Evolutionary conservation across 2,329 filamentous ascomycete species (phyloP).

Genomic region (Cytospora leucostoma): DNA sequence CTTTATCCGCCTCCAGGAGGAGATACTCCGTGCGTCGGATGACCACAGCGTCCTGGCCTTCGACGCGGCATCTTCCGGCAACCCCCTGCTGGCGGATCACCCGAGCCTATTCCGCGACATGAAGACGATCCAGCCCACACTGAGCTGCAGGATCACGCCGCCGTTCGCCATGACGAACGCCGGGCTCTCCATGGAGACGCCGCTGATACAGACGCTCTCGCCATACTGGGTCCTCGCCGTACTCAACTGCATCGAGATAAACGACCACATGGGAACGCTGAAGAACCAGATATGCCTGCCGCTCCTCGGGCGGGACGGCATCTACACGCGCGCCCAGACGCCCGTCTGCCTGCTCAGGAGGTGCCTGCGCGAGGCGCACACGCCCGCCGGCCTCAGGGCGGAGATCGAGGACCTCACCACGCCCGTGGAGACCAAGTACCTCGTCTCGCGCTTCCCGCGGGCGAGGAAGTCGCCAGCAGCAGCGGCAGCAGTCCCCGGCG

Average conservation of each 20-base stretch:
- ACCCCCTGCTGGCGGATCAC: slow-evolving; percentile 31
- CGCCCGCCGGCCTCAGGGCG: not conserved
- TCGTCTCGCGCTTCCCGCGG: slow-evolving; percentile 29
- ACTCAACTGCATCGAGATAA: slow-evolving; percentile 47
- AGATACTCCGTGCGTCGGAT: slow-evolving; percentile 28
- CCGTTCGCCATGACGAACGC: slow-evolving; percentile 32
- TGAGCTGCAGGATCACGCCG: slow-evolving; percentile 21
- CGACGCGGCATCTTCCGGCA: slow-evolving; percentile 24
- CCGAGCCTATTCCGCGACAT: slow-evolving; percentile 26
- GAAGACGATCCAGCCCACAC: slow-evolving; percentile 20
- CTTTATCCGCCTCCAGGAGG: slow-evolving; percentile 34
- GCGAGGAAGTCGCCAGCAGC: no score
- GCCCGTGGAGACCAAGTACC: slow-evolving; percentile 23
- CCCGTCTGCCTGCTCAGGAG: slow-evolving; percentile 29
- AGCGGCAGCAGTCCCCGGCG: no score
- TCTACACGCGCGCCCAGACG: slow-evolving; percentile 28
- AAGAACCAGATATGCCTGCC: slow-evolving; percentile 50
- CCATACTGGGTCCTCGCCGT: slow-evolving; percentile 47
- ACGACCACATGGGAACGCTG: slow-evolving; percentile 46
- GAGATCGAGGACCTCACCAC: slow-evolving; percentile 28
- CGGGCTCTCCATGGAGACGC: slow-evolving; percentile 29
- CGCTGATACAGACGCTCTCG: slow-evolving; percentile 30
- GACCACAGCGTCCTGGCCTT: slow-evolving; percentile 28
- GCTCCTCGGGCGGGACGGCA: slow-evolving; percentile 35
- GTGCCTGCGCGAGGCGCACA: slow-evolving; percentile 9